Evolutionary conservation across 2,329 filamentous ascomycete genomes (phyloP), one percentile per base, ranked within the genome.

Genomic region (Fusarium veterinarium): DNA sequence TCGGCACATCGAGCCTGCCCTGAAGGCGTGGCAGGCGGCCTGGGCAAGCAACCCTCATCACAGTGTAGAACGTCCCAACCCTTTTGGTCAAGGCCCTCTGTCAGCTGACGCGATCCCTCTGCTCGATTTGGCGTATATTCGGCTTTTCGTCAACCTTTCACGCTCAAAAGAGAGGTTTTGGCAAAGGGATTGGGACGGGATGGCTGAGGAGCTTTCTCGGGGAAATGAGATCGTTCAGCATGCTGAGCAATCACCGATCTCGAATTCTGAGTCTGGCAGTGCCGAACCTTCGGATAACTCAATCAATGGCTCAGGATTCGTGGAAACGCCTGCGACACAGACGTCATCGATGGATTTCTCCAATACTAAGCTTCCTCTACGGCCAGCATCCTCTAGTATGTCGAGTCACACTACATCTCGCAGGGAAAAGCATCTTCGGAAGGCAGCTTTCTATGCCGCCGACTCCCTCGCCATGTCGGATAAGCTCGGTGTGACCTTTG

Each of bases 371-470:
- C 81, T 83, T 56, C 71, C 68, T 72, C 17, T 61, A 73, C 28
- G 55, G 77, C 20, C 71, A 74, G 31, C 60, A 75, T 23, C 80
- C 79, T 65, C 55, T 33, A 49, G 60, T 46, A 51, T 69, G 31
- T 80, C 82, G 7, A 83, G 76, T 44, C 83, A 83, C 48, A 83
- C 86, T 16, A 90, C 88, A 16, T 91, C 92, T 1, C 91, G 92
- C 64, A 91, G 95, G 6, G 95, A 99, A 82, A 92, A 91, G 73
- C 94, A 97, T 77, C 86, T 98, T 25, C 92, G 95, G 46, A 97
- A 95, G 80, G 96, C 96, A n/a, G 96, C 95, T 0, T 97, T 95
- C 79, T 97, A 97, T 78, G 96, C 96, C 2, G 95, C 94, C 3
- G 95, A 98, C 80, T 97, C 95, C 1, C 88, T 99, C 13, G 90